Conservation (phyloP, 495 filamentous ascomycete species). For the Aspergillus indologenus region DNA sequence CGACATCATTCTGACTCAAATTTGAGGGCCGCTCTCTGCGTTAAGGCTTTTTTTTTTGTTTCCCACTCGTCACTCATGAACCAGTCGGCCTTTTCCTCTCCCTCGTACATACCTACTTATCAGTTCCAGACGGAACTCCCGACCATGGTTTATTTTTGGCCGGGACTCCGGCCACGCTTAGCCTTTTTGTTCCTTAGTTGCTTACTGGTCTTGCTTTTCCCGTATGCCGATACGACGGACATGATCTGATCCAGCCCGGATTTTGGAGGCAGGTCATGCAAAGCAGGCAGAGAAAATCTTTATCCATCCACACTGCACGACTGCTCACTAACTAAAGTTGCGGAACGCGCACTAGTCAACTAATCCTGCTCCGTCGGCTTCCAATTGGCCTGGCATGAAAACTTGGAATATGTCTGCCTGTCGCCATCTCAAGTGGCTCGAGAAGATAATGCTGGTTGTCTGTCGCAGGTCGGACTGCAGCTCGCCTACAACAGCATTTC, state of each 20-base stretch:
- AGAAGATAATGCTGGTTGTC: background rate
- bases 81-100: background rate
- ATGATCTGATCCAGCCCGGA: too few species aligned
- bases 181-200: background rate
- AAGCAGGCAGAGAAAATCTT: background rate
- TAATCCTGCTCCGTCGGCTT: background rate
- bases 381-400: background rate
- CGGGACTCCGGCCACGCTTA: background rate
- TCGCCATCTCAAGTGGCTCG: background rate
- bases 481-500: background rate
- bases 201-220: background rate
- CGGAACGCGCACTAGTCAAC: background rate
- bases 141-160: constrained; percentile 5
- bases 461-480: constrained; percentile 2
- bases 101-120: too few species aligned
- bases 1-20: constrained; percentile 2
- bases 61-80: background rate
- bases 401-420: constrained; percentile 5
- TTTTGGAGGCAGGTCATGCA: background rate
- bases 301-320: background rate
- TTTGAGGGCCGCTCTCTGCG: background rate
- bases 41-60: background rate
- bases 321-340: background rate
- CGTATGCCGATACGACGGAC: background rate
- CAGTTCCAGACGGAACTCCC: background rate